These are phyloP conservation scores for Phytophthora cryptogea DNA, from an alignment of 352 stramenopile genomes.

Conservation along the genomic window DNA sequence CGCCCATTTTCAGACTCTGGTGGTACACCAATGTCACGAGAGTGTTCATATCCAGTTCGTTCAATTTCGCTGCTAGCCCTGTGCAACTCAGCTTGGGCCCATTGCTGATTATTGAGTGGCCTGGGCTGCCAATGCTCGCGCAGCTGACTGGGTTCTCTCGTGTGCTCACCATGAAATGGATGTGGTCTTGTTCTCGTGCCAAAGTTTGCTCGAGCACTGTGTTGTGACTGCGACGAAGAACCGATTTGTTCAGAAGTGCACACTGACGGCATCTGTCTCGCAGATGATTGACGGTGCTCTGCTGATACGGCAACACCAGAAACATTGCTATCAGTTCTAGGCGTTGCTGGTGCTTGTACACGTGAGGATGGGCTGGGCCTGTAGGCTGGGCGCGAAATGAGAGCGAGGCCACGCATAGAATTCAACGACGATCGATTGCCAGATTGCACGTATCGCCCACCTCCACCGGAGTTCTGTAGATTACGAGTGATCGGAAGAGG, in stretches of 20 bases:
- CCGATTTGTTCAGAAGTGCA: neutral
- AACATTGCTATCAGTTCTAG: neutral
- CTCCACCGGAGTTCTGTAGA: constrained; percentile 24
- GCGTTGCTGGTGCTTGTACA: neutral
- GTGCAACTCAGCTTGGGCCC: neutral
- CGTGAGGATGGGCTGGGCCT: neutral
- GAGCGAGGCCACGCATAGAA: constrained; percentile 4
- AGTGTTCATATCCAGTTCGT: neutral
- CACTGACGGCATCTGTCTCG: neutral
- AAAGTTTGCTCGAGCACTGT: neutral
- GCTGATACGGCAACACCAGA: neutral
- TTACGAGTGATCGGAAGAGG: constrained; percentile 21
- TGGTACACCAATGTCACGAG: neutral
- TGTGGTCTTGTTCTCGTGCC: neutral
- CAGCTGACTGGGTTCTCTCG: neutral
- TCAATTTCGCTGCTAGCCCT: constrained; percentile 1
- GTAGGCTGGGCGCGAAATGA: constrained; percentile 14
- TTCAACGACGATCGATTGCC: constrained; percentile 30
- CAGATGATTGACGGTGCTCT: neutral
- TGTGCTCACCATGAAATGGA: neutral
- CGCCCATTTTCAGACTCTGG: neutral
- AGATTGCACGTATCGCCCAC: constrained; percentile 49
- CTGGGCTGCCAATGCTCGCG: neutral
- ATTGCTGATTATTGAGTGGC: neutral
- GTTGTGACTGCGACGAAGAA: neutral